phyloP scores from a whole-genome alignment of 1,139 yeast genomes.

The Debaryomyces coudertii region DNA sequence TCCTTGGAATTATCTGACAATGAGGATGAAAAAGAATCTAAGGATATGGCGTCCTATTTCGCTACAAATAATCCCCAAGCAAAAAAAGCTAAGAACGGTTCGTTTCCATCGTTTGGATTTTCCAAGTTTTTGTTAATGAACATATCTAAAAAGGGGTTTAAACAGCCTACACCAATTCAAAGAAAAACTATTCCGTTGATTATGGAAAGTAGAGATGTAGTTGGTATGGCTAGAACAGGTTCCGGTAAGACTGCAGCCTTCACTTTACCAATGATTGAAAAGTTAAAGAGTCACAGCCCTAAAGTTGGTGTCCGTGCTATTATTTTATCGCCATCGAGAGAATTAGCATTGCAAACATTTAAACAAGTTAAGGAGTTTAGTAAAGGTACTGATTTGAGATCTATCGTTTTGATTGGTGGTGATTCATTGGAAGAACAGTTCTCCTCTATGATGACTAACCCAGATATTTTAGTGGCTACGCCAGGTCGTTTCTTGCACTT shows the following conservation, averaged over 20 bases:
- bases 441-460: conserved; percentile 87
- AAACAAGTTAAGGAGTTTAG: conserved; percentile 89
- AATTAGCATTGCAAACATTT: conserved; percentile 88
- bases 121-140: conserved; percentile 71
- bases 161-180: conserved; percentile 97
- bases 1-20: conserved; percentile 68
- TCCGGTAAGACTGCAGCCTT: conserved; percentile 99
- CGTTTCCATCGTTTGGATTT: conserved; percentile 89
- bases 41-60: conserved; percentile 47
- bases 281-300: conserved; percentile 78
- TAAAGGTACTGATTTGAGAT: conserved; percentile 79
- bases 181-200: conserved; percentile 91
- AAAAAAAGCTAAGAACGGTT: conserved; percentile 74
- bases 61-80: conserved; percentile 47
- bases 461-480: conserved; percentile 94
- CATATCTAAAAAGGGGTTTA: conserved; percentile 82
- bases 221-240: conserved; percentile 99
- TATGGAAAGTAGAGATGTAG: conserved; percentile 87
- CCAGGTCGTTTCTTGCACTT: conserved; percentile 97
- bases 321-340: conserved; percentile 89
- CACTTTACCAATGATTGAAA: conserved; percentile 88
- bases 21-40: conserved; percentile 44
- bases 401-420: conserved; percentile 90
- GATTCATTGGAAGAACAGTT: conserved; percentile 97
- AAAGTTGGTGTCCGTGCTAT: conserved; percentile 85